Evolutionary conservation across 352 stramenopile species (phyloP).

Genomic region (Phytophthora europaea): DNA sequence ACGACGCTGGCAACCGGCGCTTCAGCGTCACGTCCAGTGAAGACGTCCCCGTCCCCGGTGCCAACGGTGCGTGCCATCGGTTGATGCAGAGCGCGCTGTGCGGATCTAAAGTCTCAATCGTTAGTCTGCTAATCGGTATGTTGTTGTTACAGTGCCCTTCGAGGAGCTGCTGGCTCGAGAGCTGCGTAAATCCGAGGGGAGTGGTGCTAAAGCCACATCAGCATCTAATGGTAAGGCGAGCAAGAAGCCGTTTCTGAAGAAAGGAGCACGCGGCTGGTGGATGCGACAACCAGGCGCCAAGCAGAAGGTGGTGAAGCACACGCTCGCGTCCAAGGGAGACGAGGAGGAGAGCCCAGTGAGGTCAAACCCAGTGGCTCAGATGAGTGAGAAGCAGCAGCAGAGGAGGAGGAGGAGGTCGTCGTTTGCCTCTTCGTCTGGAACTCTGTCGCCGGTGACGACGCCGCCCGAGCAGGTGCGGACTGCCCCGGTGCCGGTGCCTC

Average conservation of each 20-base stretch:
- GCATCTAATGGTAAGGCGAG: neutral
- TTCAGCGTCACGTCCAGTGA: constrained; percentile 29
- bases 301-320: constrained; percentile 69
- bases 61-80: constrained; percentile 21
- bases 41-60: constrained; percentile 27
- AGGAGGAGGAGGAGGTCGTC: neutral
- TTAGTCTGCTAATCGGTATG: neutral
- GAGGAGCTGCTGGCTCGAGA: constrained; percentile 77
- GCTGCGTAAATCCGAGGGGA: constrained; percentile 51
- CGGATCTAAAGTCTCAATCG: neutral
- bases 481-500: neutral
- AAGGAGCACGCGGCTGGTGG: constrained; percentile 86
- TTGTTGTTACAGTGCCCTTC: constrained; percentile 57
- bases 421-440: constrained; percentile 22
- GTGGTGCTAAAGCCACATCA: neutral
- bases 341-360: constrained; percentile 26
- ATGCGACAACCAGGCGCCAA: constrained; percentile 69
- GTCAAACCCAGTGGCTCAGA: constrained; percentile 1
- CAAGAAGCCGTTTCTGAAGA: constrained; percentile 80
- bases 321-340: constrained; percentile 59
- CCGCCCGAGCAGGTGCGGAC: constrained; percentile 15
- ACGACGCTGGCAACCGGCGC: constrained; percentile 28
- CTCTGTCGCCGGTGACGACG: constrained; percentile 25
- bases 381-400: neutral
- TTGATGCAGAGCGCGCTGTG: neutral